phyloP scores from a whole-genome alignment of 305 asterid species.

The Plantago coronopus region DNA sequence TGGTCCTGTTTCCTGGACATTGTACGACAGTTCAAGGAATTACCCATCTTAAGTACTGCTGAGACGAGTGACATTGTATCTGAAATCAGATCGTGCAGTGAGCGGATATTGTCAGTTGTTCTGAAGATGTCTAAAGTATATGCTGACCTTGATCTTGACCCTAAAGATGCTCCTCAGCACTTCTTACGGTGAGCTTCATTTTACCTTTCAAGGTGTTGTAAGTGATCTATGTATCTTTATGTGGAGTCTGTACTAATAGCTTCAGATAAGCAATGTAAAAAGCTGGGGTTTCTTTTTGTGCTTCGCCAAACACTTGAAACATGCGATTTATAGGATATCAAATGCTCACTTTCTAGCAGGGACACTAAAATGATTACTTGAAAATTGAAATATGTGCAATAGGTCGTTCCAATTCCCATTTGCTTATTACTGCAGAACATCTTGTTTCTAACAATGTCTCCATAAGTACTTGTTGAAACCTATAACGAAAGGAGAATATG shows the following conservation, averaged over 20 bases:
- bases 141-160: constrained; percentile 37
- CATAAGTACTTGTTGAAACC: background rate
- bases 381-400: too few relatives aligned
- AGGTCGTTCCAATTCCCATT: background rate
- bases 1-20: constrained; percentile 79
- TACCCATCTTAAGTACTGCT: constrained; percentile 26
- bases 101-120: constrained; percentile 44
- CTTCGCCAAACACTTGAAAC: constrained; percentile 8
- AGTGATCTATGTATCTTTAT: background rate
- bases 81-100: constrained; percentile 73
- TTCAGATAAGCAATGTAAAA: background rate
- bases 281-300: background rate
- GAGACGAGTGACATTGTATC: constrained; percentile 29
- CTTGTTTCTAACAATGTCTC: background rate
- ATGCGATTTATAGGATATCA: constrained; percentile 3
- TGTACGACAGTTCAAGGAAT: constrained; percentile 34
- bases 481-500: background rate
- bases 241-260: constrained; percentile 11
- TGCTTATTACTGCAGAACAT: background rate
- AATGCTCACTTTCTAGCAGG: background rate
- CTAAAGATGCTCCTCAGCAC: constrained; percentile 54
- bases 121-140: constrained; percentile 48
- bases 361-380: background rate
- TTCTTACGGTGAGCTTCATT: constrained; percentile 50
- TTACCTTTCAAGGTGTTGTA: background rate